Conservation (phyloP, 1,284 basidiomycete species). For the Ceratorhiza oryzae-sativae region DNA sequence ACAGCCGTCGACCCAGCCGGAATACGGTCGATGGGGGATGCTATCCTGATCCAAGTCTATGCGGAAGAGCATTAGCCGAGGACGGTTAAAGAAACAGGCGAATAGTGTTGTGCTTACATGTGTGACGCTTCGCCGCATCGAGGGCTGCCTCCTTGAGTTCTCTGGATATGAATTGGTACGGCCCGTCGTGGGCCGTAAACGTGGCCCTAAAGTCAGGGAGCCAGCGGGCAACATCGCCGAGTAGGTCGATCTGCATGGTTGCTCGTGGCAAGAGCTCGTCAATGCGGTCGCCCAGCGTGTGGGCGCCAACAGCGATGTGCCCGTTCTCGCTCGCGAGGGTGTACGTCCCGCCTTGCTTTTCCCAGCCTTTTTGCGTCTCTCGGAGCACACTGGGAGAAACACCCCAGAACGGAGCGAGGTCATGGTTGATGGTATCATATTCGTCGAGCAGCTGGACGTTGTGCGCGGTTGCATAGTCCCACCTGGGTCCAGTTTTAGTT, state of each 20-base stretch:
- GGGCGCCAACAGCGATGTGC: conserved; percentile 47
- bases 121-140: conserved; percentile 54
- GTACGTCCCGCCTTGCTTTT: conserved; percentile 50
- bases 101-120: conserved; percentile 51
- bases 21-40: conserved; percentile 46
- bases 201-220: conserved; percentile 47
- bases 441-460: conserved; percentile 66
- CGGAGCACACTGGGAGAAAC: conserved; percentile 58
- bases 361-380: conserved; percentile 47
- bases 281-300: conserved; percentile 52
- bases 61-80: not conserved
- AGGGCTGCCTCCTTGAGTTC: conserved; percentile 54
- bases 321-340: conserved; percentile 49
- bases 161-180: conserved; percentile 55
- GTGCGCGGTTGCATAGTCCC: conserved; percentile 63
- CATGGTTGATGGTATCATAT: conserved; percentile 62
- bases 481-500: conserved; percentile 52
- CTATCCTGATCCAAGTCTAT: not conserved
- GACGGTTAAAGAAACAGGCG: not conserved
- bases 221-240: conserved; percentile 47
- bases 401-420: conserved; percentile 64
- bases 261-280: conserved; percentile 51
- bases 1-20: conserved; percentile 51
- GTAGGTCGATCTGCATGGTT: conserved; percentile 48
- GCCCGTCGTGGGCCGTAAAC: conserved; percentile 50